phyloP scores from a whole-genome alignment of 1,284 basidiomycete species.

The Melanopsichium pennsylvanicum region DNA sequence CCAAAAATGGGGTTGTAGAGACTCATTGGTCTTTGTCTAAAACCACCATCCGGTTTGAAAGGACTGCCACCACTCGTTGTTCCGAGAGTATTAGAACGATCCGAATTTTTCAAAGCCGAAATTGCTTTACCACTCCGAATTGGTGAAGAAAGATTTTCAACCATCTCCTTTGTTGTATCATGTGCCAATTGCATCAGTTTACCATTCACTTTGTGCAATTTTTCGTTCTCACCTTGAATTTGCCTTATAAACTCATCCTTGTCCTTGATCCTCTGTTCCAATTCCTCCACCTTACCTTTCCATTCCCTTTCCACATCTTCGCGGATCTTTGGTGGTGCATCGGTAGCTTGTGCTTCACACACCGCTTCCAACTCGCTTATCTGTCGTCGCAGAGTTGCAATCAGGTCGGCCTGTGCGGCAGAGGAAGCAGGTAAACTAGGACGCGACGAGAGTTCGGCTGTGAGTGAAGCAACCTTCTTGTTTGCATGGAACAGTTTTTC shows the following conservation, averaged over 20 bases:
- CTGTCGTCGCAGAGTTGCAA: constrained; percentile 43
- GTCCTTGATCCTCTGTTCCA: constrained; percentile 25
- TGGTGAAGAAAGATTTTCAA: constrained; percentile 35
- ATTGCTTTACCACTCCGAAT: constrained; percentile 7
- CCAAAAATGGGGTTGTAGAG: constrained; percentile 21
- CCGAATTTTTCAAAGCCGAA: constrained; percentile 3
- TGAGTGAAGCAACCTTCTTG: constrained; percentile 35
- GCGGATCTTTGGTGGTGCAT: constrained; percentile 51
- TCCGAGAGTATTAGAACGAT: background rate
- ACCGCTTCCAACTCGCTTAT: constrained; percentile 58
- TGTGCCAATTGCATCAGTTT: constrained; percentile 51
- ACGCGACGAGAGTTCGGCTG: constrained; percentile 39
- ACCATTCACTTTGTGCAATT: constrained; percentile 36
- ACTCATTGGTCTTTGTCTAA: constrained; percentile 25
- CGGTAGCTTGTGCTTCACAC: constrained; percentile 51
- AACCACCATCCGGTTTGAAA: too few relatives aligned
- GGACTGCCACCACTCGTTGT: background rate
- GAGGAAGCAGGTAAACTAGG: constrained; percentile 30
- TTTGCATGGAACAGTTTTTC: constrained; percentile 59
- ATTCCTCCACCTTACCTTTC: constrained; percentile 1
- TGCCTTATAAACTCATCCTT: constrained; percentile 50
- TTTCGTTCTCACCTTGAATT: constrained; percentile 37
- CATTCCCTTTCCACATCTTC: constrained; percentile 61
- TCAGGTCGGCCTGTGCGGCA: constrained; percentile 31
- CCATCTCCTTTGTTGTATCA: constrained; percentile 46